phyloP scores from a whole-genome alignment of 2,329 filamentous ascomycete species.

The Neofusicoccum sp. region DNA sequence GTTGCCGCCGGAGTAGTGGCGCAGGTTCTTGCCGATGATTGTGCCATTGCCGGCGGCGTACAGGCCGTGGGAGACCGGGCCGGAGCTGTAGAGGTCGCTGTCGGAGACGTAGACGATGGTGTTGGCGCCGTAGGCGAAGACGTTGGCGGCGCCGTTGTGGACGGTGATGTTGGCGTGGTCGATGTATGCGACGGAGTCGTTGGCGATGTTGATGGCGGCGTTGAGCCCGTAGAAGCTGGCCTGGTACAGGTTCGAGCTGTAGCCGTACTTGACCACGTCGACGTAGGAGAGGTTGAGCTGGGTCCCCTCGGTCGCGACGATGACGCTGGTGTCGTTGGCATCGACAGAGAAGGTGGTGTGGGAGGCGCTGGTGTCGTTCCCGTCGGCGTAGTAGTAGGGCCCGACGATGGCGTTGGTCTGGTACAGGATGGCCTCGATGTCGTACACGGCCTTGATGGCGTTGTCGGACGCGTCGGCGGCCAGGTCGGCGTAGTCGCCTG shows the following conservation, averaged over 20 bases:
- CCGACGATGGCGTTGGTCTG: slow-evolving; percentile 6
- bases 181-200: slow-evolving; percentile 30
- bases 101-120: slow-evolving; percentile 32
- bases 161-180: slow-evolving; percentile 35
- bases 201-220: slow-evolving; percentile 22
- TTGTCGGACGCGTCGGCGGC: slow-evolving; percentile 1
- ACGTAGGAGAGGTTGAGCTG: slow-evolving; percentile 4
- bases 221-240: slow-evolving; percentile 28
- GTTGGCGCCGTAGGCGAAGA: slow-evolving; percentile 36
- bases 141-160: slow-evolving; percentile 39
- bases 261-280: slow-evolving; percentile 33
- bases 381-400: not conserved
- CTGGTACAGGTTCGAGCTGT: slow-evolving; percentile 32
- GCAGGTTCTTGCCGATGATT: slow-evolving; percentile 29
- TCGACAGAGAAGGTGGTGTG: not conserved
- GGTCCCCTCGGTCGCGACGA: not conserved
- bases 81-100: slow-evolving; percentile 36
- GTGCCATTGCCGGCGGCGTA: slow-evolving; percentile 39
- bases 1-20: slow-evolving; percentile 34
- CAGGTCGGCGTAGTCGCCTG: not conserved
- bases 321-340: slow-evolving; percentile 5
- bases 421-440: slow-evolving; percentile 10
- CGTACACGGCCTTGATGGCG: slow-evolving; percentile 13
- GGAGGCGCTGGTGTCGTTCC: not conserved
- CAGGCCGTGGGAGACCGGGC: slow-evolving; percentile 36